Evolutionary conservation across 805 yeast species (phyloP), one percentile per base, ranked within the genome.

Genomic region (Cyberlindnera japonica): DNA sequence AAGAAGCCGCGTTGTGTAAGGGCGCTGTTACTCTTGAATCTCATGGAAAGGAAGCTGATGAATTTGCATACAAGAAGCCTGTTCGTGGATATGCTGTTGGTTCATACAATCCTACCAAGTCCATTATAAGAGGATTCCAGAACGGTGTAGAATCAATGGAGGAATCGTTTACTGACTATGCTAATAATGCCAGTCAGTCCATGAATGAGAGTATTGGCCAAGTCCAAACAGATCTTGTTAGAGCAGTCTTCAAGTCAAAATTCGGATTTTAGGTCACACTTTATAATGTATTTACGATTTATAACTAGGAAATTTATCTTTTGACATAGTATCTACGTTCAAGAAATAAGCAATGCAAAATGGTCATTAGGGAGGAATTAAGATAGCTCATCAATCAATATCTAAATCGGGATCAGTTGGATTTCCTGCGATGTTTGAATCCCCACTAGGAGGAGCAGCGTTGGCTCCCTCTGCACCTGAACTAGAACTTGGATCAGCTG

Each of bases 1-100:
- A 69, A 20, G 95, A 86, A 50, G 75, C 80, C 38, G 69, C 67
- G 16, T 59, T 83, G 41, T 83, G 83, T 2, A 62, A 42, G 47
- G 76, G 73, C 41, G 67, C 62, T 3, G 39, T 66, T 7, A 53
- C 43, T 12, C 15, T 43, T 17, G 41, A 37, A 17, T 31, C 39
- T 16, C 65, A 8, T 20, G 52, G 23, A 15, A 42, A 14, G 27
- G 50, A 13, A 26, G 28, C 20, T 10, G 54, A 53, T 26, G 64
- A 62, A 14, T 62, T 54, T 41, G 47, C 57, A 0, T 79, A 79
- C 48, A 61, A 65, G 6, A 72, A 69, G 23, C 83, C 85, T 0
- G 69, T 67, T 0, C 62, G 79, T 48, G 60, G 55, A 23, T 48
- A 62, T 10, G 54, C 59, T 0, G 57, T 53, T 9, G 61, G 63